These are phyloP conservation scores for Osmanthus fragrans DNA, from an alignment of 257 asterid genomes.

Conservation along the genomic window DNA sequence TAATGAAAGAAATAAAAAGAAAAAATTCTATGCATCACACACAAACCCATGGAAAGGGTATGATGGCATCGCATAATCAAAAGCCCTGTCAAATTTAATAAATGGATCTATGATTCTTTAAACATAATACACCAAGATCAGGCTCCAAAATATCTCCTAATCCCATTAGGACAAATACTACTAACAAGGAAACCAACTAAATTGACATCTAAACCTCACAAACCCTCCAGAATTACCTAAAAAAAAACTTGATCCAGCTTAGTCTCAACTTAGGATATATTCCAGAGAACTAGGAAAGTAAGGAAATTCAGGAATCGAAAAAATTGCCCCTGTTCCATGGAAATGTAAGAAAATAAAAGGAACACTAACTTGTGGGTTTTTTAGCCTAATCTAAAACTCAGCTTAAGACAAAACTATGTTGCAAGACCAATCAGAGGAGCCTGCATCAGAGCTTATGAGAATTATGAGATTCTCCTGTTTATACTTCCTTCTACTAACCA, in stretches of 20 bases:
- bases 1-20: not conserved
- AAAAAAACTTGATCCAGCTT: no score
- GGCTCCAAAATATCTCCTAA: not conserved
- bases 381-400: no score
- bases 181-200: not conserved
- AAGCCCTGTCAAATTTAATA: not conserved
- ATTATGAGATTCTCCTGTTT: no score
- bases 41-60: not conserved
- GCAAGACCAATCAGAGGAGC: no score
- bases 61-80: not conserved
- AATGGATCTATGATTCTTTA: not conserved
- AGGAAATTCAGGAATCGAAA: no score
- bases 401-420: no score
- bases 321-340: no score
- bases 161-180: not conserved
- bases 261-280: no score
- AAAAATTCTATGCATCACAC: not conserved
- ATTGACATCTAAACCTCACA: not conserved
- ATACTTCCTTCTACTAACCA: not conserved
- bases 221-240: not conserved
- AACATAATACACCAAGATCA: not conserved
- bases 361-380: no score
- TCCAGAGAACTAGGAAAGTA: no score
- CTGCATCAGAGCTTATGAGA: no score
- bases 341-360: no score